These are phyloP conservation scores for Stromatinia cepivora DNA, from an alignment of 2,329 filamentous ascomycete genomes.

Conservation along the genomic window DNA sequence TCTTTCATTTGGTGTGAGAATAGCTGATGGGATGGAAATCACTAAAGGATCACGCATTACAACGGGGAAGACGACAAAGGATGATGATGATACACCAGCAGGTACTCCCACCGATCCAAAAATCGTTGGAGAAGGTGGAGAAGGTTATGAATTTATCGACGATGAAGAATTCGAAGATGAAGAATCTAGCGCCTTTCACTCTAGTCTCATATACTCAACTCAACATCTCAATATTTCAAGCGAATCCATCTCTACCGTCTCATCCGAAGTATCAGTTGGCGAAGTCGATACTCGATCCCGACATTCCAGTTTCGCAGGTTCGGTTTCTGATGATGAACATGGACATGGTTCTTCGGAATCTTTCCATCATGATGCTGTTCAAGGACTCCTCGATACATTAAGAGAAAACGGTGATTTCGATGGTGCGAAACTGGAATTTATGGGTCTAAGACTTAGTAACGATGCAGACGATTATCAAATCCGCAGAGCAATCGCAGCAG, in stretches of 20 bases:
- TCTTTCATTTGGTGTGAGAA: conserved; percentile 74
- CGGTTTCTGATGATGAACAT: conserved; percentile 61
- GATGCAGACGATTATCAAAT: conserved; percentile 90
- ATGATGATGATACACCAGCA: conserved; percentile 35
- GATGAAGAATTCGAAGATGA: conserved; percentile 60
- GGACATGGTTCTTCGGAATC: conserved; percentile 51
- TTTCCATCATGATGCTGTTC: conserved; percentile 86
- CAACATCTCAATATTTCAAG: conserved; percentile 44
- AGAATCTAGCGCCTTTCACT: conserved; percentile 56
- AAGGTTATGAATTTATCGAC: conserved; percentile 65
- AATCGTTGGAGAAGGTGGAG: conserved; percentile 58
- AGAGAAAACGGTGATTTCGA: conserved; percentile 79
- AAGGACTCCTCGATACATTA: conserved; percentile 83
- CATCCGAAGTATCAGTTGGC: conserved; percentile 52
- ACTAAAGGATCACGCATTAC: conserved; percentile 44
- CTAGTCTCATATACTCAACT: conserved; percentile 42
- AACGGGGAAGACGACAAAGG: conserved; percentile 44
- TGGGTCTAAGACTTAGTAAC: conserved; percentile 84
- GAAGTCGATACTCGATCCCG: conserved; percentile 51
- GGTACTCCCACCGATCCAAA: conserved; percentile 48
- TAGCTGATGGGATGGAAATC: conserved; percentile 61
- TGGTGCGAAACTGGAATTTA: conserved; percentile 80
- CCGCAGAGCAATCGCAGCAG: conserved; percentile 79
- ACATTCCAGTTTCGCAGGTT: conserved; percentile 71
- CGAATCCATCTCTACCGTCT: conserved; percentile 65